These are phyloP conservation scores for Trichoderma hamatum DNA, from an alignment of 2,329 filamentous ascomycete genomes.

Conservation along the genomic window DNA sequence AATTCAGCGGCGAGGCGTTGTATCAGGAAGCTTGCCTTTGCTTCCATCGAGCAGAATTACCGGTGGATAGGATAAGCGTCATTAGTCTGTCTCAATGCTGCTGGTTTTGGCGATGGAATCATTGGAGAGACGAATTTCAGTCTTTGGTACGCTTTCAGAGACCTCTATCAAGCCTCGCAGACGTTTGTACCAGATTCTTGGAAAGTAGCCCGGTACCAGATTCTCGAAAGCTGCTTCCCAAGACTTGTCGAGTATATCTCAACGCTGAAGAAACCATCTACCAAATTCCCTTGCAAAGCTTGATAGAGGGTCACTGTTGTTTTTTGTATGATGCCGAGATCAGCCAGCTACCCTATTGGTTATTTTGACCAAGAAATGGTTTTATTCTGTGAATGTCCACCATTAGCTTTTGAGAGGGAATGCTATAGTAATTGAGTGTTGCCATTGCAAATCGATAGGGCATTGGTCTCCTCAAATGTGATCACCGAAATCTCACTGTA, in stretches of 20 bases:
- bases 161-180: too few species aligned
- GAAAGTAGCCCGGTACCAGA: background rate
- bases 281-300: too few species aligned
- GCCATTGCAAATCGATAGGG: background rate
- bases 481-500: background rate
- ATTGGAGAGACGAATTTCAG: background rate
- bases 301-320: too few species aligned
- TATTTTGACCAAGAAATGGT: too few species aligned
- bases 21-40: constrained; percentile 66
- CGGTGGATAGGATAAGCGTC: constrained; percentile 76
- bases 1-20: constrained; percentile 78
- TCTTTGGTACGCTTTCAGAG: background rate
- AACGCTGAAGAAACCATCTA: background rate
- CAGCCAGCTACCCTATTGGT: too few species aligned
- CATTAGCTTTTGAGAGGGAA: too few species aligned
- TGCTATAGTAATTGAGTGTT: too few species aligned
- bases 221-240: background rate
- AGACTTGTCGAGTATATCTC: background rate
- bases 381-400: too few species aligned
- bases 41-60: constrained; percentile 80
- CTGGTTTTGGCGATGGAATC: background rate
- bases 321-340: too few species aligned
- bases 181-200: background rate
- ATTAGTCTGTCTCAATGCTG: background rate
- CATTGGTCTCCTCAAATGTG: background rate